These are phyloP conservation scores for Ascoidea asiatica DNA, from an alignment of 805 yeast genomes.

Conservation along the genomic window DNA sequence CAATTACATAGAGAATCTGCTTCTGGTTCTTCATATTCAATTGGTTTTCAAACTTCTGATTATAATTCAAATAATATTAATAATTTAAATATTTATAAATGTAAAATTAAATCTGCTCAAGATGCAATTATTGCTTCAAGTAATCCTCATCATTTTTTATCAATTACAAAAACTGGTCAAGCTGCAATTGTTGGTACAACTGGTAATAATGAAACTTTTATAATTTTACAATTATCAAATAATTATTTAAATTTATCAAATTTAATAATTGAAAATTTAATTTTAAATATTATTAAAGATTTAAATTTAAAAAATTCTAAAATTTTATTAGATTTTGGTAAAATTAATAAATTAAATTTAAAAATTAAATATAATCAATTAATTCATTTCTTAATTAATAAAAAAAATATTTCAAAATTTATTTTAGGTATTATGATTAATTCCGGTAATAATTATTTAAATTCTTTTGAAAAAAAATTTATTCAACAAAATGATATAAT, in stretches of 20 bases:
- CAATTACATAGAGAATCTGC: slow-evolving; percentile 36
- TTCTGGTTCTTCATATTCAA: slow-evolving; percentile 36
- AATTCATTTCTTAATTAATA: slow-evolving; percentile 11
- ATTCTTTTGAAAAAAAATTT: neutral
- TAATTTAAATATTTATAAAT: slow-evolving; percentile 2
- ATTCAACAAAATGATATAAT: neutral
- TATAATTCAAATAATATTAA: neutral
- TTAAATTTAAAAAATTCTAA: neutral
- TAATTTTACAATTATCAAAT: slow-evolving; percentile 20
- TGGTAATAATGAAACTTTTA: slow-evolving; percentile 37
- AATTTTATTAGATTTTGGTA: slow-evolving; percentile 19
- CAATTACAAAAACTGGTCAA: slow-evolving; percentile 32
- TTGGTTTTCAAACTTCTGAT: slow-evolving; percentile 24
- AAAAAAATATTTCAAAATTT: neutral
- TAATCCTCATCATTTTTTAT: slow-evolving; percentile 32
- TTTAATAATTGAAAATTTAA: neutral
- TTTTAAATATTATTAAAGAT: neutral
- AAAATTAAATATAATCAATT: slow-evolving; percentile 7
- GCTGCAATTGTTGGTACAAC: slow-evolving; percentile 35
- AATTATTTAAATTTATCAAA: neutral
- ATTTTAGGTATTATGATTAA: slow-evolving; percentile 25
- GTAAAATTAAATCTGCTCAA: slow-evolving; percentile 22
- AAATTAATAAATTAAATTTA: slow-evolving; percentile 12
- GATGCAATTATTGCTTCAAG: slow-evolving; percentile 33
- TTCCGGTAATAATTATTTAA: slow-evolving; percentile 24